Conservation (phyloP, 768 basidiomycete genomes). For the Pholiota microspora region DNA sequence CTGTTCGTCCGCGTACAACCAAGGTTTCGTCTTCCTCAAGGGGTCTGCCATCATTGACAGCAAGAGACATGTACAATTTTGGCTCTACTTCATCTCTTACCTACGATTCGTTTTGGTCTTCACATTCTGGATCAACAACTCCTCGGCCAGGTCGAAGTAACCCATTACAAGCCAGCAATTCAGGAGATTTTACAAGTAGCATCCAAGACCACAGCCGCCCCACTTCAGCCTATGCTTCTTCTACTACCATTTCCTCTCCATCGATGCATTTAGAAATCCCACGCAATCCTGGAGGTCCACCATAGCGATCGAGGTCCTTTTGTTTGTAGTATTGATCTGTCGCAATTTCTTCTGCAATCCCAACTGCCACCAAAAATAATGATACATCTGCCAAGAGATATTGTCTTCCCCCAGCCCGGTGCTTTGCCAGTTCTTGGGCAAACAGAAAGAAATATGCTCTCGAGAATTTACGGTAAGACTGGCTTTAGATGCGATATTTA, state of each 20-base stretch:
- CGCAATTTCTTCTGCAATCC: slow-evolving; percentile 15
- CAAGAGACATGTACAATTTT: slow-evolving; percentile 27
- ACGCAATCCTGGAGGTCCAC: slow-evolving; percentile 10
- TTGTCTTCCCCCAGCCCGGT: slow-evolving; percentile 12
- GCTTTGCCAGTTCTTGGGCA: slow-evolving; percentile 15
- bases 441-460: slow-evolving; percentile 15
- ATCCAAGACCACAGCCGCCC: slow-evolving; percentile 9
- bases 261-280: slow-evolving; percentile 2
- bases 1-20: slow-evolving; percentile 18
- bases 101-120: slow-evolving; percentile 66
- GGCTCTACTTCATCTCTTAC: slow-evolving; percentile 37
- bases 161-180: neutral
- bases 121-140: slow-evolving; percentile 35
- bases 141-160: slow-evolving; percentile 12
- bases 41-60: slow-evolving; percentile 18
- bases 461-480: slow-evolving; percentile 1
- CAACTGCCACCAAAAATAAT: slow-evolving; percentile 18
- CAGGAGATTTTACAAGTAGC: slow-evolving; percentile 13
- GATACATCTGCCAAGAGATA: slow-evolving; percentile 10
- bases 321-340: slow-evolving; percentile 18
- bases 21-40: slow-evolving; percentile 17
- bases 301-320: slow-evolving; percentile 10
- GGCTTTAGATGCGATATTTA: slow-evolving; percentile 3
- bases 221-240: slow-evolving; percentile 1
- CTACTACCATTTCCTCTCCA: neutral